Evolutionary conservation across 257 asterid species (phyloP).

Genomic region (Nicotiana paniculata): DNA sequence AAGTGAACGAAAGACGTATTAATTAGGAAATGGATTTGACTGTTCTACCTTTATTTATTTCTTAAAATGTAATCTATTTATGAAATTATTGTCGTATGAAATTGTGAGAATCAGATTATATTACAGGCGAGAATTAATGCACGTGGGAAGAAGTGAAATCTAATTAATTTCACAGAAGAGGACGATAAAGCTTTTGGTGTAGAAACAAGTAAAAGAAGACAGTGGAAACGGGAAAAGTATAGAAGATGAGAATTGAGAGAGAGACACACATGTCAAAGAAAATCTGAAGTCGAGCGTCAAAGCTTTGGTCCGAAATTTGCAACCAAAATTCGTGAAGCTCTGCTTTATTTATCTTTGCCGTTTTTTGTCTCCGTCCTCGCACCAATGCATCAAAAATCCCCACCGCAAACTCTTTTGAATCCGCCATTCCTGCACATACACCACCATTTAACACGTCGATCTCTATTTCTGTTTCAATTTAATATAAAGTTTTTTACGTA

Average conservation of each 20-base stretch:
- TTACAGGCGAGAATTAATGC: not conserved
- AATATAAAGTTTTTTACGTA: too few species aligned
- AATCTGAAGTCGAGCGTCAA: conserved; percentile 87
- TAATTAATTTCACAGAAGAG: not conserved
- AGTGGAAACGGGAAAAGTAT: not conserved
- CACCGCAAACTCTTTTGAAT: conserved; percentile 79
- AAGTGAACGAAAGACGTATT: too few species aligned
- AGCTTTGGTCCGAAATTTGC: conserved; percentile 75
- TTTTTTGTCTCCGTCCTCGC: conserved; percentile 52
- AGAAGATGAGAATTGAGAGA: not conserved
- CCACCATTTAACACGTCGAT: not conserved
- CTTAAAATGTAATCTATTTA: too few species aligned
- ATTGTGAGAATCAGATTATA: not conserved
- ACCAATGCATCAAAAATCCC: conserved; percentile 76
- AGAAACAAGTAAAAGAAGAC: not conserved
- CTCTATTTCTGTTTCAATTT: not conserved
- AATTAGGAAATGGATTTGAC: too few species aligned
- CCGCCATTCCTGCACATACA: conserved; percentile 60
- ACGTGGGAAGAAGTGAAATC: not conserved
- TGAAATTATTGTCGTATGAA: too few species aligned
- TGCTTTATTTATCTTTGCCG: conserved; percentile 49
- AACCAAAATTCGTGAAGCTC: conserved; percentile 82
- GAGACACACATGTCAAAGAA: conserved; percentile 69
- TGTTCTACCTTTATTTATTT: too few species aligned
- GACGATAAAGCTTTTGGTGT: not conserved